Base-by-base conservation (phyloP, 805 yeast species). In the Jamesozyma hellenica region DNA sequence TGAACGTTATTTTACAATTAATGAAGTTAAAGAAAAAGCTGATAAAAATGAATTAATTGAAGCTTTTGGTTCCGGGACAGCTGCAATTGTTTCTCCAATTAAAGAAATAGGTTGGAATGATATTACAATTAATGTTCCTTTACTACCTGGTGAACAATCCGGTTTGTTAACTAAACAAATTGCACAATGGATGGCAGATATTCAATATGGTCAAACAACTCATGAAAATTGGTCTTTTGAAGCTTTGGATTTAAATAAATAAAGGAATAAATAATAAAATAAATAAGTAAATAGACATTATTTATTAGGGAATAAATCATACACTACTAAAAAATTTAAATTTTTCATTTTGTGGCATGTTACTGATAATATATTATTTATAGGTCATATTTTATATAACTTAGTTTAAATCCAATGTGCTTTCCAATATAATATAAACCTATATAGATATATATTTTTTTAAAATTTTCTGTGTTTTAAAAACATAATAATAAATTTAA, bases 61-160 rank as follows among this genome's bases (percentile, higher is more conserved):
- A 70, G 94, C 95, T 13, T 90, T 90, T 55, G 97, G 97, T 52
- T 70, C 95, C n/a, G 97, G 97, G 55, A 90, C 97, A 40, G 97
- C 97, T 42, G 97, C 96, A 28, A 77, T 88, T 58, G 96, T 90
- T 32, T 77, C 94, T 30, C 96, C 97, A 49, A 86, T 90, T 55
- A 77, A 81, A 62, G 82, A 73, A 52, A 85, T 90, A 55, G 87
- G 86, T 42, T 90, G 77, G 76, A 69, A 72, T 42, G 90, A 79
- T 35, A 61, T 77, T 54, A 71, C 71, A 41, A 85, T 90, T 49
- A 46, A 64, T 4, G 86, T 90, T 33, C 96, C 97, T 42, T 64
- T 84, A 47, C 73, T 77, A 42, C 75, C 72, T 12, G 95, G 94
- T 45, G 77, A 81, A 60, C 80, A 86, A 58, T 67, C 71, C 32